These are phyloP conservation scores for Akebia trifoliata DNA, from an alignment of 164 flowering plant species.

Conservation along the genomic window DNA sequence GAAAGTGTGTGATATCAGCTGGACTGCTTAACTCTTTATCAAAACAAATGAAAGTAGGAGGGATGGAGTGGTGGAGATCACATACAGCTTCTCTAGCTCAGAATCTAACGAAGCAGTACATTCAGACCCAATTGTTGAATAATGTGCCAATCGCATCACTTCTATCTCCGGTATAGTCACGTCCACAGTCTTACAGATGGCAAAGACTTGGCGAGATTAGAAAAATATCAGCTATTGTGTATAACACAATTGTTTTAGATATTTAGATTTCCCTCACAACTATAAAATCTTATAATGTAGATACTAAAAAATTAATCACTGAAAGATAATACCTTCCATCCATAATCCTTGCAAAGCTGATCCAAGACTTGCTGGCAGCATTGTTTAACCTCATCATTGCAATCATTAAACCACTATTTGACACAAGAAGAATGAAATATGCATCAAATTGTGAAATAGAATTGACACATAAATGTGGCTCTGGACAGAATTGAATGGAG, in stretches of 20 bases:
- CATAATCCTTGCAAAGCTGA: conserved; percentile 43
- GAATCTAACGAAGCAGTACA: conserved; percentile 47
- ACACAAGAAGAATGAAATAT: conserved; percentile 5
- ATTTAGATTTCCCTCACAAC: too few relatives aligned
- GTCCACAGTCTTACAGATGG: conserved; percentile 52
- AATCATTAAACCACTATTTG: conserved; percentile 85
- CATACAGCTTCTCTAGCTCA: conserved; percentile 58
- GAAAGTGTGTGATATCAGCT: conserved; percentile 19
- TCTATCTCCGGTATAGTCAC: conserved; percentile 90
- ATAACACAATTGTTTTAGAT: neutral
- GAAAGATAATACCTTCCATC: conserved; percentile 67
- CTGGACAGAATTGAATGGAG: too few relatives aligned
- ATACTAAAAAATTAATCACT: neutral
- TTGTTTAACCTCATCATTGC: conserved; percentile 57
- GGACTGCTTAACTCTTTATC: neutral
- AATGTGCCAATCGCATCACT: conserved; percentile 89
- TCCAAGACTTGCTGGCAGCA: conserved; percentile 62
- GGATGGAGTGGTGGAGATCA: conserved; percentile 7
- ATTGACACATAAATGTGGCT: neutral
- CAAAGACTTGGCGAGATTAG: conserved; percentile 19
- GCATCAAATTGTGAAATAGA: neutral
- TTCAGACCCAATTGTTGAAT: conserved; percentile 78
- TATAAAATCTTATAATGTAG: neutral
- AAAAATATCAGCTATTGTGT: conserved; percentile 3
- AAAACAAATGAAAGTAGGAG: neutral